Conservation (phyloP, 192 early-diverging fungal species). For the Jimgerdemannia lactiflua region DNA sequence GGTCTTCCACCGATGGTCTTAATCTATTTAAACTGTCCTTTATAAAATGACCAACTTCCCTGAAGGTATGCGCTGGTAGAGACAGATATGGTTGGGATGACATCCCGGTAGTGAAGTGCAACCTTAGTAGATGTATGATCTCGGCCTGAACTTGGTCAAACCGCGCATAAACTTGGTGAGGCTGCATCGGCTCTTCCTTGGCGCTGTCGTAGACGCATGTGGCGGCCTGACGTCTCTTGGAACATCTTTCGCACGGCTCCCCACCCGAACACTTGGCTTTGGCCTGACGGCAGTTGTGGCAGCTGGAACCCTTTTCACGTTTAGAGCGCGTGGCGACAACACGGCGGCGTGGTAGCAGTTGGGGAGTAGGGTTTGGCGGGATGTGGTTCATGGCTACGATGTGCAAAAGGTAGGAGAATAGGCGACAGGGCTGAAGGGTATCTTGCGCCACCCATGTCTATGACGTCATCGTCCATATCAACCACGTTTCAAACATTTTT, state of each 20-base stretch:
- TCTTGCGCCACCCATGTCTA: neutral
- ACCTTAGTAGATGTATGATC: neutral
- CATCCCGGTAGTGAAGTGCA: neutral
- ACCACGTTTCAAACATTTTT: too few species aligned
- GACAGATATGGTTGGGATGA: neutral
- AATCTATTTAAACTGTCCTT: neutral
- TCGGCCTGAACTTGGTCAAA: neutral
- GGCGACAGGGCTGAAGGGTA: neutral
- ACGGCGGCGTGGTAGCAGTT: neutral
- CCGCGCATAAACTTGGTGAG: neutral
- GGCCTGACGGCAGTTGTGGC: conserved; percentile 1
- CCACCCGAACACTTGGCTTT: conserved; percentile 2
- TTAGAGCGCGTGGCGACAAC: neutral
- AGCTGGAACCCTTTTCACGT: conserved; percentile 2
- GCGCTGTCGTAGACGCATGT: neutral
- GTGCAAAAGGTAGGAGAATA: neutral
- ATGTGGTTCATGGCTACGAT: neutral
- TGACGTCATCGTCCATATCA: neutral
- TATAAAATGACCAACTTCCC: neutral
- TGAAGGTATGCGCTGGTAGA: neutral
- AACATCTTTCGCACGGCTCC: neutral
- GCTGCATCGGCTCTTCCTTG: neutral
- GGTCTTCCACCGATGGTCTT: neutral
- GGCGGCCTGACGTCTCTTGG: neutral
- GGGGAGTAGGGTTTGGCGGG: neutral